Evolutionary conservation across 2,329 filamentous ascomycete species (phyloP).

Genomic region (Westerdykella aurantiaca): DNA sequence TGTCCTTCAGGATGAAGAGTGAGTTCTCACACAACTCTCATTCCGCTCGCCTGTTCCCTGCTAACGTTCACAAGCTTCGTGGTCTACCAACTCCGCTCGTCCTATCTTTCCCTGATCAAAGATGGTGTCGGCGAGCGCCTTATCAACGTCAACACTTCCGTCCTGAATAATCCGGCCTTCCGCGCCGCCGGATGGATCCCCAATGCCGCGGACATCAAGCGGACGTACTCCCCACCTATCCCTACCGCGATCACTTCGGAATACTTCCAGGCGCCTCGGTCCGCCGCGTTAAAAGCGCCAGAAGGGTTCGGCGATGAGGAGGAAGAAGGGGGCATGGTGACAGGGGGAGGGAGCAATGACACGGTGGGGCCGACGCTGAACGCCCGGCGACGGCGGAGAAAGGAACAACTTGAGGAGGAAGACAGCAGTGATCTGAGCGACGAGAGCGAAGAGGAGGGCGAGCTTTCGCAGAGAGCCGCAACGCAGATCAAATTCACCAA

Average conservation of each 20-base stretch:
- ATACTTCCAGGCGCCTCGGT: slow-evolving; percentile 69
- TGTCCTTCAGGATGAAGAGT: slow-evolving; percentile 44
- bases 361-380: slow-evolving; percentile 60
- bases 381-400: slow-evolving; percentile 60
- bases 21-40: slow-evolving; percentile 11
- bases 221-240: slow-evolving; percentile 80
- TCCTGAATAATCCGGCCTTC: slow-evolving; percentile 75
- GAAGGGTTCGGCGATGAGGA: slow-evolving; percentile 63
- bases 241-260: slow-evolving; percentile 76
- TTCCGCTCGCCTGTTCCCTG: background rate
- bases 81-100: slow-evolving; percentile 73
- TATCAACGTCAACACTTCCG: slow-evolving; percentile 72
- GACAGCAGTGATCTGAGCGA: slow-evolving; percentile 82
- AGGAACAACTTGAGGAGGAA: slow-evolving; percentile 75
- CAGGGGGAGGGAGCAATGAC: slow-evolving; percentile 57
- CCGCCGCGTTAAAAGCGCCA: slow-evolving; percentile 49
- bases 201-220: slow-evolving; percentile 69
- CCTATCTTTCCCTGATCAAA: slow-evolving; percentile 72
- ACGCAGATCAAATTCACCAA: slow-evolving; percentile 95
- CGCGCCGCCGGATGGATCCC: slow-evolving; percentile 76
- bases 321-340: slow-evolving; percentile 65
- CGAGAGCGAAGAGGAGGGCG: slow-evolving; percentile 73
- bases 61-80: slow-evolving; percentile 56
- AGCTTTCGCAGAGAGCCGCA: slow-evolving; percentile 52
- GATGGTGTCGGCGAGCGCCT: slow-evolving; percentile 81